Evolutionary conservation across 169 alveolate species (phyloP).

Genomic region (Eimeria falciformis): DNA sequence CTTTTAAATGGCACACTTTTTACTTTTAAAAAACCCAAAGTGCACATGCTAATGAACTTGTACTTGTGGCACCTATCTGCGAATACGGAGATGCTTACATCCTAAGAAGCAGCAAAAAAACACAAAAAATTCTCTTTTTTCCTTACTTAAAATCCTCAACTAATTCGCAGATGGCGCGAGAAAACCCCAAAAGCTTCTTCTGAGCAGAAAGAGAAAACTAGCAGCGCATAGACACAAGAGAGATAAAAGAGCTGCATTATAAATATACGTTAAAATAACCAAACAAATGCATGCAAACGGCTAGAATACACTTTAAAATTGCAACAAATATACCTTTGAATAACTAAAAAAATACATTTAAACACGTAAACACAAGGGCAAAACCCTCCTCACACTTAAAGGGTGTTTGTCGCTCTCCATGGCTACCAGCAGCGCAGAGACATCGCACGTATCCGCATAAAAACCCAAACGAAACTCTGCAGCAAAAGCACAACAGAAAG

Average conservation of each 20-base stretch:
- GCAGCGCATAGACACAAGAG: background rate
- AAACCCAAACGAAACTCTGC: conserved; percentile 78
- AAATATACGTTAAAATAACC: background rate
- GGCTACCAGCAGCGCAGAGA: conserved; percentile 40
- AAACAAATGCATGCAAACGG: background rate
- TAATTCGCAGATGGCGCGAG: conserved; percentile 43
- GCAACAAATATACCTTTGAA: background rate
- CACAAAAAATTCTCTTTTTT: background rate
- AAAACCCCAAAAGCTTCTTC: conserved; percentile 15
- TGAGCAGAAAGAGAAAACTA: background rate
- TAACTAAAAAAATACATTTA: background rate
- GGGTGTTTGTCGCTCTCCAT: conserved; percentile 60
- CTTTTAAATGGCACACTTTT: too few species aligned
- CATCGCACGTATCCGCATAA: conserved; percentile 76
- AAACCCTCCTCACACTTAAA: conserved; percentile 30
- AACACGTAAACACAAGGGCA: background rate
- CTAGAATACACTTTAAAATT: background rate
- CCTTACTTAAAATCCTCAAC: conserved; percentile 71
- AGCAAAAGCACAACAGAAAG: background rate
- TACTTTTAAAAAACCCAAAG: too few species aligned
- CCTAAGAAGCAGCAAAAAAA: background rate
- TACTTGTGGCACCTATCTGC: too few species aligned
- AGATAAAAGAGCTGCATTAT: too few species aligned
- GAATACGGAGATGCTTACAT: background rate
- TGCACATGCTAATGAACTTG: too few species aligned